A percentile compares a stretch with the other conserved stretches of the same genome.
These are phyloP conservation scores for Verticillium isaacii DNA, from an alignment of 2,329 filamentous ascomycete genomes.

Conservation along the genomic window DNA sequence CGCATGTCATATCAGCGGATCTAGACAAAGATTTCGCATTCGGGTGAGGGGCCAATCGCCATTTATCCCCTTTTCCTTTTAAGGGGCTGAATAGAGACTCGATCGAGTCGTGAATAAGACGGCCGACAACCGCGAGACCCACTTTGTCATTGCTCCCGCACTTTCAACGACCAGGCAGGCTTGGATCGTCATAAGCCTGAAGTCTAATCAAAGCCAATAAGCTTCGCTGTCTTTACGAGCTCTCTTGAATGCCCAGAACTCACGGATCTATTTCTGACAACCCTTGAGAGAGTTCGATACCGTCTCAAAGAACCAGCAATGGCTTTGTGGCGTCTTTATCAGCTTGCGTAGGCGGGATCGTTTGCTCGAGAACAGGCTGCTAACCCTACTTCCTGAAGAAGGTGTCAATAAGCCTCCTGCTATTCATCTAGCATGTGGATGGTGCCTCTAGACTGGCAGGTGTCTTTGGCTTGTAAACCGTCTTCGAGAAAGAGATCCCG, in stretches of 20 bases:
- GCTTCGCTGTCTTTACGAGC: not conserved
- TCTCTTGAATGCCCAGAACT: not conserved
- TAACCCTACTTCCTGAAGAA: not conserved
- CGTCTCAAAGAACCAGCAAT: not conserved
- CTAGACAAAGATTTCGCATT: too few species aligned
- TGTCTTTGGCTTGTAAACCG: not conserved
- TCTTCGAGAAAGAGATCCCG: not conserved
- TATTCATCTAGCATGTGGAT: not conserved
- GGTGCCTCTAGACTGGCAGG: not conserved
- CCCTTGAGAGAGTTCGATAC: not conserved
- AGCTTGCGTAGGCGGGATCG: not conserved
- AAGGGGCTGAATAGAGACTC: conserved; percentile 18
- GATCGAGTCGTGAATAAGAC: conserved; percentile 7
- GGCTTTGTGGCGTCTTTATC: not conserved
- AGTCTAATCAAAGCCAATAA: not conserved
- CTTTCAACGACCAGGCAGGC: not conserved
- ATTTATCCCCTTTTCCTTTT: not conserved
- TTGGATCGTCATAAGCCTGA: not conserved
- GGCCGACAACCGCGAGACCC: not conserved
- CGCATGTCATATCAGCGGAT: not conserved
- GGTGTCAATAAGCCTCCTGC: not conserved
- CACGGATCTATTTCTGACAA: not conserved
- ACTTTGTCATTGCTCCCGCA: too few species aligned
- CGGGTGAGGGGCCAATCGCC: not conserved
- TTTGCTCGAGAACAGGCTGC: not conserved